Percentiles rank a stretch among this genome's conserved stretches.
These are phyloP conservation scores for Starmerella roubikii DNA, from an alignment of 805 yeast species.

Conservation along the genomic window DNA sequence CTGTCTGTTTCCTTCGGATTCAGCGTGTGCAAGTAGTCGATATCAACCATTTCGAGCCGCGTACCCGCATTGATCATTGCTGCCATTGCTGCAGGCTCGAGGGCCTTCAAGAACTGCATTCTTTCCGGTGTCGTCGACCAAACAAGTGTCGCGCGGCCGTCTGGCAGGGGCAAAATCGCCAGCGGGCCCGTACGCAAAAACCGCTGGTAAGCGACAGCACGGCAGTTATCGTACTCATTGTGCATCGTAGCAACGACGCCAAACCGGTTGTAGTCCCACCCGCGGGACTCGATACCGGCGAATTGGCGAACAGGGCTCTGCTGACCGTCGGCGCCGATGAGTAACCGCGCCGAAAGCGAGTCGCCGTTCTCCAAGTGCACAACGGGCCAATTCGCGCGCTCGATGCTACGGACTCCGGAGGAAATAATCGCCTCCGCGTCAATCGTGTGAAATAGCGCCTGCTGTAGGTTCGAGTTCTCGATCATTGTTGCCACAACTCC, in stretches of 20 bases:
- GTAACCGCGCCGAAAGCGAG: slow-evolving; percentile 48
- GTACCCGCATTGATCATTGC: slow-evolving; percentile 74
- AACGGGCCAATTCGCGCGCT: slow-evolving; percentile 47
- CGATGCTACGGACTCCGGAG: slow-evolving; percentile 31
- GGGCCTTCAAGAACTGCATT: slow-evolving; percentile 45
- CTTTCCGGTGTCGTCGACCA: slow-evolving; percentile 81
- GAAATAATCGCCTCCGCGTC: slow-evolving; percentile 21
- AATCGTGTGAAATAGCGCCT: slow-evolving; percentile 33
- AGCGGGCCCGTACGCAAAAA: slow-evolving; percentile 85
- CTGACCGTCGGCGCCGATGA: slow-evolving; percentile 92
- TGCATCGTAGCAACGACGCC: slow-evolving; percentile 89
- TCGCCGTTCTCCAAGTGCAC: slow-evolving; percentile 57
- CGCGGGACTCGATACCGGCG: slow-evolving; percentile 71
- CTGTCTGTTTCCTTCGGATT: slow-evolving; percentile 28
- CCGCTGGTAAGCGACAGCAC: slow-evolving; percentile 81
- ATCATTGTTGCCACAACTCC: slow-evolving; percentile 62
- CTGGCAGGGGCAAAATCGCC: slow-evolving; percentile 82
- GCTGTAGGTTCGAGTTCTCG: slow-evolving; percentile 74
- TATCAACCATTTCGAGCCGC: slow-evolving; percentile 62
- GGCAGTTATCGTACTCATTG: slow-evolving; percentile 55
- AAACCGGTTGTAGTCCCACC: slow-evolving; percentile 79
- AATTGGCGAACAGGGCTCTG: slow-evolving; percentile 81
- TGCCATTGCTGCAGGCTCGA: slow-evolving; percentile 50
- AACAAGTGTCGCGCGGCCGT: slow-evolving; percentile 75
- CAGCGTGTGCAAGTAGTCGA: slow-evolving; percentile 49